Evolutionary conservation across 345 rosid species (phyloP), one percentile per base, ranked within the genome.

Genomic region (Eucalyptus paniculata): DNA sequence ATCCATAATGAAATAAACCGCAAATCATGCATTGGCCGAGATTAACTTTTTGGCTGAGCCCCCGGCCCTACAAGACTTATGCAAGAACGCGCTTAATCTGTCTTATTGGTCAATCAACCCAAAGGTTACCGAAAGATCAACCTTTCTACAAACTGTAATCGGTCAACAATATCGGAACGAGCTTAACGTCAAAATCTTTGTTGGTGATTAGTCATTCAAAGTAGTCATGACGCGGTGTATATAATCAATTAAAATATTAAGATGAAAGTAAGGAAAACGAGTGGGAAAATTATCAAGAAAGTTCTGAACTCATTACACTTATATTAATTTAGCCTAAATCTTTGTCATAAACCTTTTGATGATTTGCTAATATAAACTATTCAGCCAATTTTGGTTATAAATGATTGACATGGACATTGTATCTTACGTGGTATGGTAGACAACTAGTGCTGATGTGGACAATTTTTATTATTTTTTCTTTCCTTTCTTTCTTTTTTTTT

Each of bases 371-470:
- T 67, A 34, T 17, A 67, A 18, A 8, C 10, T 18, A 32, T 67
- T 18, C 0, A 3, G 1, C 3, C 40, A 32, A 67, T 32, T 67
- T 16, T 32, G 3, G 6, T 4, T 34, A 8, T 3, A 67, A n/a
- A 67, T 32, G 12, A 15, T 18, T 8, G 40, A 67, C 21, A 17
- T 67, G 4, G 3, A 17, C 2, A 32, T 3, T 14, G 1, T 4
- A 7, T 67, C 40, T 5, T 16, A 67, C 6, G 4, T 67, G 40
- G 3, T 3, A 67, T 0, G 3, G 1, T 16, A 3, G 4, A 32
- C 0, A 0, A 2, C 4, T 4, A 16, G 5, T 8, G 0, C 0
- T 0, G 5, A 67, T 5, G 6, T 67, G 3, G 2, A 32, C 1
- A 62, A 4, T 16, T n/a, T 32, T n/a, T 65, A 14, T n/a, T 65